These are phyloP conservation scores for Adansonia grandidieri DNA, from an alignment of 441 rosid genomes.

Conservation along the genomic window DNA sequence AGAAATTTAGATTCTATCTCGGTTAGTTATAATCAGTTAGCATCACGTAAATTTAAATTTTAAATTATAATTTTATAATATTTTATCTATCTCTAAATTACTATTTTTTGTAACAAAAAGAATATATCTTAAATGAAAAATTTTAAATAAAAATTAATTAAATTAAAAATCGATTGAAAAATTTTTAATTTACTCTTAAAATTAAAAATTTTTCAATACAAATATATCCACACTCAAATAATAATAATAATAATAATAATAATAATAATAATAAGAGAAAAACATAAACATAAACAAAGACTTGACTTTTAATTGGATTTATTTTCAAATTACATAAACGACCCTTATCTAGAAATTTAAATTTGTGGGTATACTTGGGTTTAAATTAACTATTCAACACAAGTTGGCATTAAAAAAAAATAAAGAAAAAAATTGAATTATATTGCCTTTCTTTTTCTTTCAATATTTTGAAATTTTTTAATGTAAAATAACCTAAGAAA, in stretches of 20 bases:
- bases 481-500: neutral
- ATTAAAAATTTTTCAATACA: no score
- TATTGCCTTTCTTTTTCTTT: neutral
- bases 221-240: no score
- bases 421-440: neutral
- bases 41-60: no score
- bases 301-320: conserved; percentile 28
- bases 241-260: neutral
- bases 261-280: neutral
- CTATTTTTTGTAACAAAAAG: no score
- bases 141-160: no score
- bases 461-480: neutral
- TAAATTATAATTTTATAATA: no score
- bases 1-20: no score
- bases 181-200: no score
- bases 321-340: conserved; percentile 25
- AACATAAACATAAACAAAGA: conserved; percentile 16
- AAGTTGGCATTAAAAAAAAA: neutral
- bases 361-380: neutral
- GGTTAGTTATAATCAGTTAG: no score
- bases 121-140: no score
- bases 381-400: neutral
- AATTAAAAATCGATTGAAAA: no score
- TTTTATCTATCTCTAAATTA: no score
- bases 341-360: conserved; percentile 20